Conservation (phyloP, 1,139 yeast species). For the Lodderomyces theae region DNA sequence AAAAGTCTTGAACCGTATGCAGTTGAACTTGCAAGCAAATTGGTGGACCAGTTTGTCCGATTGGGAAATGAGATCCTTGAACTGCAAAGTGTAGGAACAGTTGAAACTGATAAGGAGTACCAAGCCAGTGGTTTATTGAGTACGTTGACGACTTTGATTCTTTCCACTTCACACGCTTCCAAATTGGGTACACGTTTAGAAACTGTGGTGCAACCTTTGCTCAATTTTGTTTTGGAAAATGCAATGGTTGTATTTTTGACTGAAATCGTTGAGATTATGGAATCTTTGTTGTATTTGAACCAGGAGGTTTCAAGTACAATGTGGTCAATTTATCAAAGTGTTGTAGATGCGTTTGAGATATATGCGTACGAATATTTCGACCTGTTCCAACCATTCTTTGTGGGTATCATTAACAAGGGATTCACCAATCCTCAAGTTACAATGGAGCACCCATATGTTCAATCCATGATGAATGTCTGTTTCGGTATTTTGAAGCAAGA, state of each 20-base stretch:
- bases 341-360: conserved; percentile 48
- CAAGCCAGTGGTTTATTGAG: conserved; percentile 52
- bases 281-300: conserved; percentile 43
- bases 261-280: conserved; percentile 50
- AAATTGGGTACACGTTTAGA: conserved; percentile 43
- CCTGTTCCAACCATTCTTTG: conserved; percentile 49
- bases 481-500: conserved; percentile 37
- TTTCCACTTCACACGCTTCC: conserved; percentile 50
- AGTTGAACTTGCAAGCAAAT: conserved; percentile 44
- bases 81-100: conserved; percentile 22
- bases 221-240: conserved; percentile 47
- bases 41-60: conserved; percentile 46
- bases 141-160: conserved; percentile 51
- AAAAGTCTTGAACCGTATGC: conserved; percentile 56
- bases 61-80: conserved; percentile 46
- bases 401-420: conserved; percentile 47
- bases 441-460: conserved; percentile 39
- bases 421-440: conserved; percentile 35
- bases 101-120: conserved; percentile 47
- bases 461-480: conserved; percentile 37
- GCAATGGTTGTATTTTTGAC: conserved; percentile 47
- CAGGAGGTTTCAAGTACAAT: conserved; percentile 42
- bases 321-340: conserved; percentile 45
- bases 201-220: conserved; percentile 37
- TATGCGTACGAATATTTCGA: conserved; percentile 55